Evolutionary conservation across 1,284 basidiomycete genomes (phyloP), one percentile per base, ranked within the genome.

Genomic region (Sparassis latifolia): DNA sequence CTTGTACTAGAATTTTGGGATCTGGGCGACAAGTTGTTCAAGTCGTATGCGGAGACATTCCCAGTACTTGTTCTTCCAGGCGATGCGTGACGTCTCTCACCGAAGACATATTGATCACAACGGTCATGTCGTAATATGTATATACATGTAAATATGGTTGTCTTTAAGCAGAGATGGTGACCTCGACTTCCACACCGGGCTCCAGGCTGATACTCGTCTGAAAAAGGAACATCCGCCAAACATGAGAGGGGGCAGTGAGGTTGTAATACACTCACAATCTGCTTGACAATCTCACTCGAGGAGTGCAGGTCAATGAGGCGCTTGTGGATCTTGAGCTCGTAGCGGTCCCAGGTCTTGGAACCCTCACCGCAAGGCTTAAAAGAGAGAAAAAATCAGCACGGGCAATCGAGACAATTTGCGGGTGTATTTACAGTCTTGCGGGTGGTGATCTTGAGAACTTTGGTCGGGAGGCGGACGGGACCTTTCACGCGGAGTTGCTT

Each of bases 341-440:
- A 99, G 67, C 92, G 87, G 76, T 99, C 97, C 97, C 97, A 99
- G 69, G 97, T 99, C 89, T 99, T 99, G 68, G 92, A 96, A 82
- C 97, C 97, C 78, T 99, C 97, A 95, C 97, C 97, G 72, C 97
- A 97, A 75, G 95, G 90, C 91, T 95, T 65, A 20, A 42, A 27
- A 44, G 37, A 62, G 29, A 48, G 20, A 3, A 42, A 35, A 10
- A 2, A 9, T 42, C 31, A 37, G 35, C 12, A 37, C 35, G 12
- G 35, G 12, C 20, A 20, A 7, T 6, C 35, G 35, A 6, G 35
- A 12, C 35, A 7, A 37, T 37, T 12, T 6, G 35, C 6, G 35
- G 12, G 43, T 7, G 12, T 4, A 43, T 88, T 64, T 58, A 92
- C 92, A 61, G 93, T 94, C 76, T 97, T 97, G 69, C 97, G 92